Conservation (phyloP, 768 basidiomycete species). For the Lyophyllum semitale region DNA sequence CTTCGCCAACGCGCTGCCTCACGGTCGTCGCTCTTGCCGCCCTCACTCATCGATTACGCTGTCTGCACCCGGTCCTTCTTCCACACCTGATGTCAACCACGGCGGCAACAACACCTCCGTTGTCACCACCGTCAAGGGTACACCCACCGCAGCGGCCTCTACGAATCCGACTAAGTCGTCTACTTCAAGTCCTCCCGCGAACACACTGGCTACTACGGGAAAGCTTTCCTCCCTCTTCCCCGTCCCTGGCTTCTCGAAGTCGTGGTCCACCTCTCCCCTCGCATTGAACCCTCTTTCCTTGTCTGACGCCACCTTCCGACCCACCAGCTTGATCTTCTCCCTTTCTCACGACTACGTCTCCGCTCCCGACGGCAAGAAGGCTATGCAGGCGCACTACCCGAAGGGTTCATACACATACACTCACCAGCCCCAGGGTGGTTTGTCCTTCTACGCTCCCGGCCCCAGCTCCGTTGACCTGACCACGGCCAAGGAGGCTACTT, state of each 20-base stretch:
- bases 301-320: slow-evolving; percentile 45
- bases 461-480: slow-evolving; percentile 51
- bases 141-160: slow-evolving; percentile 1
- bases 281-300: slow-evolving; percentile 37
- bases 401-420: slow-evolving; percentile 57
- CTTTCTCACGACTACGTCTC: slow-evolving; percentile 43
- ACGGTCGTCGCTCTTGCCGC: slow-evolving; percentile 15
- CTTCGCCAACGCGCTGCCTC: slow-evolving; percentile 21
- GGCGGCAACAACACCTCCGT: not conserved
- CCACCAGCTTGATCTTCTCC: slow-evolving; percentile 35
- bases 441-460: slow-evolving; percentile 74
- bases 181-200: slow-evolving; percentile 14
- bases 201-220: slow-evolving; percentile 1
- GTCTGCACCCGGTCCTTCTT: slow-evolving; percentile 1
- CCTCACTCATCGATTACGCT: slow-evolving; percentile 3
- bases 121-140: slow-evolving; percentile 5
- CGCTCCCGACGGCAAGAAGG: slow-evolving; percentile 51
- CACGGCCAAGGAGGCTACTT: slow-evolving; percentile 65
- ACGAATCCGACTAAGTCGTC: slow-evolving; percentile 4
- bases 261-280: slow-evolving; percentile 50
- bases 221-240: slow-evolving; percentile 43
- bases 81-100: not conserved
- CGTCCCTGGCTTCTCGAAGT: slow-evolving; percentile 29
- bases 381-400: slow-evolving; percentile 56
- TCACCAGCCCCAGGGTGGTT: slow-evolving; percentile 51